Evolutionary conservation across 345 rosid species (phyloP).

Genomic region (Eucalyptus sideroxylon): DNA sequence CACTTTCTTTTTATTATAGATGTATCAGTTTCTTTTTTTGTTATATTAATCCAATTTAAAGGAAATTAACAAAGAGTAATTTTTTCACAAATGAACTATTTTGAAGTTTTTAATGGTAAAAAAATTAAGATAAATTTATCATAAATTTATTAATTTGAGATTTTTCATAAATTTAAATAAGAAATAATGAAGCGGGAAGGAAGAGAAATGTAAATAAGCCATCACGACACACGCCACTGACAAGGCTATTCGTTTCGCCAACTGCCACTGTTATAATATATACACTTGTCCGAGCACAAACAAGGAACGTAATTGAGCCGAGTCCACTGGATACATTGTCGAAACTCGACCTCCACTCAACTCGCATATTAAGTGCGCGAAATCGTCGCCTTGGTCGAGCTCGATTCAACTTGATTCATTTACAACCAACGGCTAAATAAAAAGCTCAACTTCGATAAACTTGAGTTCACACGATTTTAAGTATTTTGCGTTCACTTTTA

Average conservation of each 20-base stretch:
- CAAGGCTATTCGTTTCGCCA: background rate
- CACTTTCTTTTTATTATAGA: no score
- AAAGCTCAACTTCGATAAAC: background rate
- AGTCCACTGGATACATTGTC: rapidly evolving
- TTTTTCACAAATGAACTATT: rapidly evolving
- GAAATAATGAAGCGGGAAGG: background rate
- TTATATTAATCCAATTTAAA: no score
- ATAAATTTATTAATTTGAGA: no score
- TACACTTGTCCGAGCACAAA: background rate
- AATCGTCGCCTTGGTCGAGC: background rate
- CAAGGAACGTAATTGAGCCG: background rate
- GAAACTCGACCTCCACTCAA: background rate
- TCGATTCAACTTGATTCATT: background rate
- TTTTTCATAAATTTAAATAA: background rate
- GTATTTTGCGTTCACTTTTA: background rate
- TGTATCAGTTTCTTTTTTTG: rapidly evolving
- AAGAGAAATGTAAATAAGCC: background rate
- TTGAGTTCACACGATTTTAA: background rate
- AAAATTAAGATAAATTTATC: no score
- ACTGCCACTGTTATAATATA: background rate
- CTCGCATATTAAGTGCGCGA: background rate
- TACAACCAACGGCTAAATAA: background rate
- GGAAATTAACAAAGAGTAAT: rapidly evolving
- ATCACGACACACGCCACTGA: background rate
- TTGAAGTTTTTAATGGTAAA: no score